phyloP scores from a whole-genome alignment of 176 grass and related monocot species.

The Oryza australiensis region DNA sequence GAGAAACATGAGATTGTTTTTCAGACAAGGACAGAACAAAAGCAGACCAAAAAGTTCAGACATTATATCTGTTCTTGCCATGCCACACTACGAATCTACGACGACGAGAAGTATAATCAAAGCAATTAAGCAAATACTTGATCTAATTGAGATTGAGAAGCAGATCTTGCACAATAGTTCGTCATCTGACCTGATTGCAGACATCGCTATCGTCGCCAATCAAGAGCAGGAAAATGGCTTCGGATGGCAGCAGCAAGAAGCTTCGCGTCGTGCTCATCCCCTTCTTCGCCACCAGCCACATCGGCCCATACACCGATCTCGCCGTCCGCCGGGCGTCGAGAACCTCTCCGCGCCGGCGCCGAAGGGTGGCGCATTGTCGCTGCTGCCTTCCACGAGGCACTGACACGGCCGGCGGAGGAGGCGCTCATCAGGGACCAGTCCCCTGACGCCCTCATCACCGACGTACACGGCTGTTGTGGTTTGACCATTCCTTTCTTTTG shows the following conservation, averaged over 20 bases:
- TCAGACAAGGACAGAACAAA: no score
- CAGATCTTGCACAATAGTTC: neutral
- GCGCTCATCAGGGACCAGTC: neutral
- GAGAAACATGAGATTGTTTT: no score
- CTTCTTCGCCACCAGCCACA: constrained; percentile 40
- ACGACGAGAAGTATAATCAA: neutral
- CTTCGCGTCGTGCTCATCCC: constrained; percentile 12
- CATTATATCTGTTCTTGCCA: no score
- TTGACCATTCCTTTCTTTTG: no score
- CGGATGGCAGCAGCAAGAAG: neutral
- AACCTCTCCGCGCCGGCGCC: neutral
- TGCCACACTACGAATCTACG: no score
- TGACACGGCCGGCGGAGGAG: neutral
- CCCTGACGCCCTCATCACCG: no score
- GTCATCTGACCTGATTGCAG: neutral
- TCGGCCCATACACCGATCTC: constrained; percentile 27
- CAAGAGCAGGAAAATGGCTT: neutral
- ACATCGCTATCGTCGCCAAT: neutral
- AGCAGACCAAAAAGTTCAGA: no score
- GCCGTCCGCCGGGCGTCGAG: constrained; percentile 22
- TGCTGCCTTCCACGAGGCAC: neutral
- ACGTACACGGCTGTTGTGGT: no score
- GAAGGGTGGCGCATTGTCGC: constrained; percentile 13
- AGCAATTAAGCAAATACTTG: neutral
- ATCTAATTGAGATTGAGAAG: neutral